Conservation (phyloP, 306 rosid genomes). For the Quercus agrifolia region DNA sequence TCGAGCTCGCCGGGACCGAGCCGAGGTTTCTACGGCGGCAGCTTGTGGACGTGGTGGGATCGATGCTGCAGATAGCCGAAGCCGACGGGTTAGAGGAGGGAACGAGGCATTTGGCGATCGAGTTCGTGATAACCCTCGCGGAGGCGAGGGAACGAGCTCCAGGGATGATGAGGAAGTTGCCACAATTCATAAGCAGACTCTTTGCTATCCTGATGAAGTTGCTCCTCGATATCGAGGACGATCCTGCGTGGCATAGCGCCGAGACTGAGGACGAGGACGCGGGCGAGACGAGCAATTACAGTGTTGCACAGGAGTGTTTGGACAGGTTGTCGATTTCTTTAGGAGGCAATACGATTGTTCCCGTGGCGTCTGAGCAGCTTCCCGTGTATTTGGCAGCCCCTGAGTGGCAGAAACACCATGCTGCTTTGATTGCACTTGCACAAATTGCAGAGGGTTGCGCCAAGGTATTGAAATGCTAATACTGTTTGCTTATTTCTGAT, state of each 20-base stretch:
- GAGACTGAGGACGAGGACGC: slow-evolving; percentile 91
- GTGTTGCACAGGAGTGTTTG: slow-evolving; percentile 96
- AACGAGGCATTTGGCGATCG: slow-evolving; percentile 87
- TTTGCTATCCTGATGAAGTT: slow-evolving; percentile 84
- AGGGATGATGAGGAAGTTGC: slow-evolving; percentile 96
- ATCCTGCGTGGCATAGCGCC: slow-evolving; percentile 78
- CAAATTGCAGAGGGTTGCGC: slow-evolving; percentile 95
- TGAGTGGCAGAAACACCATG: slow-evolving; percentile 94
- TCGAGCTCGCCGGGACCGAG: slow-evolving; percentile 88
- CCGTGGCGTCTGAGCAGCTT: slow-evolving; percentile 89
- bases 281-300: slow-evolving; percentile 79
- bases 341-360: slow-evolving; percentile 97
- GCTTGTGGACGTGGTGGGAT: slow-evolving; percentile 79
- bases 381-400: slow-evolving; percentile 82
- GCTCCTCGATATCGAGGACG: slow-evolving; percentile 86
- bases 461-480: slow-evolving; percentile 46
- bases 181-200: slow-evolving; percentile 84
- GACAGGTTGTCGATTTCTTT: slow-evolving; percentile 84
- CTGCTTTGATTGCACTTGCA: slow-evolving; percentile 83
- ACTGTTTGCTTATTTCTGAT: neutral
- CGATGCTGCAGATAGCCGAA: slow-evolving; percentile 92
- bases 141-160: slow-evolving; percentile 98
- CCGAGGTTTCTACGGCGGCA: slow-evolving; percentile 87
- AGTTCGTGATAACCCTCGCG: slow-evolving; percentile 87
- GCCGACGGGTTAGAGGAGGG: slow-evolving; percentile 87